Conservation (phyloP, 805 yeast genomes). For the Ogataea ramenticola region DNA sequence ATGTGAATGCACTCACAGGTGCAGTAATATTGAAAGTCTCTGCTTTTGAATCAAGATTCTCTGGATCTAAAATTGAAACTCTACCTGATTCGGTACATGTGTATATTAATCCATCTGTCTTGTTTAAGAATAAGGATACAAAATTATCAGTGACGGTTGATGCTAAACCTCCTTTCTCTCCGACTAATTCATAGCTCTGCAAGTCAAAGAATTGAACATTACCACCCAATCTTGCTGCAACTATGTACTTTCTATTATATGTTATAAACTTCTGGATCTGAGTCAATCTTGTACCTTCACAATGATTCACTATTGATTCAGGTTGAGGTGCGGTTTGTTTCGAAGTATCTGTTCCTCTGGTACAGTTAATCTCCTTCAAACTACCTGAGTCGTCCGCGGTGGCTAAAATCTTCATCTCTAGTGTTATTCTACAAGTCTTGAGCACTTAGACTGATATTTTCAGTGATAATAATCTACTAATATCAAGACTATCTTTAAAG, state of each 20-base stretch:
- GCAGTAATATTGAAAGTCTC: constrained; percentile 30
- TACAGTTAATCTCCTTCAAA: constrained; percentile 56
- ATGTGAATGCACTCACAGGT: constrained; percentile 40
- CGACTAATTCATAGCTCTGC: constrained; percentile 12
- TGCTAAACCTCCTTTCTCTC: constrained; percentile 9
- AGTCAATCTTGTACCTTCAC: constrained; percentile 23
- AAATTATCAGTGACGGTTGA: constrained; percentile 26
- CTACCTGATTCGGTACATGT: constrained; percentile 28
- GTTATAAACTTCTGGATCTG: constrained; percentile 26
- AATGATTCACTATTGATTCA: constrained; percentile 31
- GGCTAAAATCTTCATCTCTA: constrained; percentile 50
- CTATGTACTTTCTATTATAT: constrained; percentile 27
- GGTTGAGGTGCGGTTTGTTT: constrained; percentile 61
- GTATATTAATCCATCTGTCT: constrained; percentile 18
- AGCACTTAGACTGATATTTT: not conserved
- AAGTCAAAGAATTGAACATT: constrained; percentile 31
- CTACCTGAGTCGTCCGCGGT: constrained; percentile 65
- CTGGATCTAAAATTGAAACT: constrained; percentile 20
- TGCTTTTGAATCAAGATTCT: constrained; percentile 19
- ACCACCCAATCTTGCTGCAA: constrained; percentile 39
- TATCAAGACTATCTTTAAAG: too few relatives aligned
- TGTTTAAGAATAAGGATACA: constrained; percentile 24
- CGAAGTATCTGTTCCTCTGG: constrained; percentile 75
- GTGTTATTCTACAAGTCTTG: not conserved
- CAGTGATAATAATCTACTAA: not conserved